Conservation (phyloP, 768 basidiomycete genomes). For the Suillus ampliporus region DNA sequence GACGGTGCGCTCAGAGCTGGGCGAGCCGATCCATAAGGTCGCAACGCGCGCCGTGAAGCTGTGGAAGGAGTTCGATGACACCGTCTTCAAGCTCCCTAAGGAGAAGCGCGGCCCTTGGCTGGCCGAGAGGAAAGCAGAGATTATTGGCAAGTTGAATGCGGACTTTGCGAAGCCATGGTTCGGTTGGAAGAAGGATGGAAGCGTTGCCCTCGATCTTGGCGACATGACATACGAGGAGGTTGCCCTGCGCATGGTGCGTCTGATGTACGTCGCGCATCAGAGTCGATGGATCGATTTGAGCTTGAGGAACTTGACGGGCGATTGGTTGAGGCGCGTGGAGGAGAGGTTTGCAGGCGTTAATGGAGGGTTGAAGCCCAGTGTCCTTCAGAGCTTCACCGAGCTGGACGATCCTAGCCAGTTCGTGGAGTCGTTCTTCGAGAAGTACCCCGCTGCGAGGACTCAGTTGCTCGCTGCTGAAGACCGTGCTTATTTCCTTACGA, state of each 20-base stretch:
- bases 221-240: conserved; percentile 99
- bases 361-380: conserved; percentile 78
- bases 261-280: conserved; percentile 95
- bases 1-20: conserved; percentile 96
- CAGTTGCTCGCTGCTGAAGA: conserved; percentile 95
- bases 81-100: conserved; percentile 92
- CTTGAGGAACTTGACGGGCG: conserved; percentile 91
- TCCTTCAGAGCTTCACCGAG: conserved; percentile 80
- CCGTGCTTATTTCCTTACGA: conserved; percentile 93
- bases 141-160: conserved; percentile 90
- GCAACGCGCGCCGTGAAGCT: conserved; percentile 96
- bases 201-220: conserved; percentile 80
- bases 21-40: conserved; percentile 99
- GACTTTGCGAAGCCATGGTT: conserved; percentile 99
- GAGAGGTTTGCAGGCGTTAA: conserved; percentile 94
- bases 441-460: conserved; percentile 79
- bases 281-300: conserved; percentile 92
- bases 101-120: conserved; percentile 95
- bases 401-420: conserved; percentile 85
- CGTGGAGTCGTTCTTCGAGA: conserved; percentile 81
- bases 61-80: conserved; percentile 99
- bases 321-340: conserved; percentile 96
- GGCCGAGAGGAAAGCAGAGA: conserved; percentile 82
- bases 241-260: conserved; percentile 84
- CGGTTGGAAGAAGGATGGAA: conserved; percentile 92